Conservation (phyloP, 1,139 yeast species). For the Arxiozyma slooffiae region DNA sequence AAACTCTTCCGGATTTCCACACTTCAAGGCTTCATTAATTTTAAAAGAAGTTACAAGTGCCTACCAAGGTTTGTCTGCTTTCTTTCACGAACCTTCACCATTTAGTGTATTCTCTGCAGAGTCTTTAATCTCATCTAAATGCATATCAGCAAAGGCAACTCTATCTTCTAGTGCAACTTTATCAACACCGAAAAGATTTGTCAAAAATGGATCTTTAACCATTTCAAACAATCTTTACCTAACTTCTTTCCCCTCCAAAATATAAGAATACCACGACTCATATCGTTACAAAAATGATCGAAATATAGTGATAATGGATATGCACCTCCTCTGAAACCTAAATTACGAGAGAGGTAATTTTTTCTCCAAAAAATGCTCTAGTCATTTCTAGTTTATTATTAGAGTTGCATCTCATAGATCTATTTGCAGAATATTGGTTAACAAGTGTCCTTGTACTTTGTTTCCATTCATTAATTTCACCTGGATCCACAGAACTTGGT, state of each 20-base stretch:
- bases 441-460: slow-evolving; percentile 47
- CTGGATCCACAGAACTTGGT: slow-evolving; percentile 60
- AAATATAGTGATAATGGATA: slow-evolving; percentile 81
- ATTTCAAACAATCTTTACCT: slow-evolving; percentile 64
- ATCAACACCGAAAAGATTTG: slow-evolving; percentile 81
- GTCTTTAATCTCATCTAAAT: slow-evolving; percentile 50
- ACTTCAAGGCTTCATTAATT: slow-evolving; percentile 56
- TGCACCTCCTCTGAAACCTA: slow-evolving; percentile 94
- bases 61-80: slow-evolving; percentile 95
- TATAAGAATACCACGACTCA: slow-evolving; percentile 72
- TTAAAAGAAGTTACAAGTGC: slow-evolving; percentile 81
- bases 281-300: slow-evolving; percentile 81
- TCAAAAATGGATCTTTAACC: slow-evolving; percentile 89
- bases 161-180: slow-evolving; percentile 75
- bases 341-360: slow-evolving; percentile 88
- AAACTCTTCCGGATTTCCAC: slow-evolving; percentile 64
- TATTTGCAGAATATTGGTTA: slow-evolving; percentile 53
- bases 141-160: slow-evolving; percentile 57
- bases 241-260: slow-evolving; percentile 84
- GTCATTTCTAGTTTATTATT: slow-evolving; percentile 93
- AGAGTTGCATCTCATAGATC: slow-evolving; percentile 87
- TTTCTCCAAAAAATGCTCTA: slow-evolving; percentile 81
- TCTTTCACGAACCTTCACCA: slow-evolving; percentile 65
- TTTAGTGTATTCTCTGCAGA: slow-evolving; percentile 64
- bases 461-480: slow-evolving; percentile 58